Evolutionary conservation across 2,329 filamentous ascomycete genomes (phyloP), one percentile per base, ranked within the genome.

Genomic region (Diaporthe sp.): DNA sequence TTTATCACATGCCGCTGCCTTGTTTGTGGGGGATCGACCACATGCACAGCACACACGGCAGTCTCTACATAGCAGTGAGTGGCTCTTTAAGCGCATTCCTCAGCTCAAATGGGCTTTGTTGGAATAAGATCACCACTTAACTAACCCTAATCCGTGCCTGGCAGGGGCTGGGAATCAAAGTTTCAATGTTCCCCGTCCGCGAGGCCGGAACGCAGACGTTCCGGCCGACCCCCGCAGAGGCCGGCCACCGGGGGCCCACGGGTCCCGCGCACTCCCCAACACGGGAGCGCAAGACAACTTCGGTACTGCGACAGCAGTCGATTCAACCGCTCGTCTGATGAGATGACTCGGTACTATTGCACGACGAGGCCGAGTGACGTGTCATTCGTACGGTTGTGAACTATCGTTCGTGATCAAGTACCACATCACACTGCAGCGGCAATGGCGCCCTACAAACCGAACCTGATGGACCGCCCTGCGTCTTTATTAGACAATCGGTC

Each of bases 121-220:
- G 37, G 37, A 39, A 39, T 13, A 39, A 39, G 37, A 39, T 39
- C 37, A 39, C 37, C 15, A 13, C 22, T 20, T 39, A 20, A 53
- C 15, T n/a, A 42, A 55, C 47, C 49, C 63, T 49, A 68, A 42
- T 13, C 1, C 4, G 28, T 25, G 44, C 28, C 47, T 34, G 28
- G 22, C 31, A 67, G 28, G 63, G 44, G 44, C 9, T 51, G 63
- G 28, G 25, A 34, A 68, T 73, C 58, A 42, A 20, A 20, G 34
- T 55, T 55, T 47, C 42, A 34, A 60, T 70, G 4, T 72, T 49
- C 42, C 42, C 49, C 34, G 49, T 47, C 51, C 34, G 39, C 55
- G 25, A 55, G 65, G 53, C 75, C 75, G 75, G 75, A 70, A 67
- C 72, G 53, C 61, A 42, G 63, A 71, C 39, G 65, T 71, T 76